phyloP scores from a whole-genome alignment of 768 basidiomycete genomes.

The Psilocybe sp. region DNA sequence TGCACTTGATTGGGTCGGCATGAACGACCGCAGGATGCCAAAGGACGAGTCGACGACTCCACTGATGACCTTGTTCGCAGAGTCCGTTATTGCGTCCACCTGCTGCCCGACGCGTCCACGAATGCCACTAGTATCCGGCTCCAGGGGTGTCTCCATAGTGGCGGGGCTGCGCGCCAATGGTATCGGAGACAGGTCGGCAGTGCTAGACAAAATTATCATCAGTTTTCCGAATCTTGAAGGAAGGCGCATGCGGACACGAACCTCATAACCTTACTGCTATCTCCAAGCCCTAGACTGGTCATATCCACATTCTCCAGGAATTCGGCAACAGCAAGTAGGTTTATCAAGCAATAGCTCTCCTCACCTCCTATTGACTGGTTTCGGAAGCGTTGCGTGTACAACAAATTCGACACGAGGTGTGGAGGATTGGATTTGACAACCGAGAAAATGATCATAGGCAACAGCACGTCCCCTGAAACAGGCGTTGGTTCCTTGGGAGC shows the following conservation, averaged over 20 bases:
- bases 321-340: constrained; percentile 92
- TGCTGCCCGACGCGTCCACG: constrained; percentile 75
- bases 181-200: constrained; percentile 80
- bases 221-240: background rate
- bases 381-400: constrained; percentile 60
- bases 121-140: constrained; percentile 51
- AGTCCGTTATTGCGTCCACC: constrained; percentile 76
- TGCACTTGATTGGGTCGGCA: constrained; percentile 41
- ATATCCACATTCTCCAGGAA: constrained; percentile 95
- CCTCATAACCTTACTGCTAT: constrained; percentile 58
- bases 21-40: constrained; percentile 77
- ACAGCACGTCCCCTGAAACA: constrained; percentile 84
- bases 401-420: constrained; percentile 69
- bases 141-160: constrained; percentile 41
- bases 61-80: constrained; percentile 78
- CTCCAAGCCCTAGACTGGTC: constrained; percentile 57
- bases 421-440: constrained; percentile 92
- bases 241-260: constrained; percentile 23
- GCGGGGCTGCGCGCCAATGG: constrained; percentile 58
- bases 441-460: constrained; percentile 91
- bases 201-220: constrained; percentile 36
- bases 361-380: constrained; percentile 69
- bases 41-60: constrained; percentile 92
- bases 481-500: constrained; percentile 39
- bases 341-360: constrained; percentile 90